Base-by-base conservation (phyloP, 1,139 yeast species). In the Eremothecium cymbalariae region DNA sequence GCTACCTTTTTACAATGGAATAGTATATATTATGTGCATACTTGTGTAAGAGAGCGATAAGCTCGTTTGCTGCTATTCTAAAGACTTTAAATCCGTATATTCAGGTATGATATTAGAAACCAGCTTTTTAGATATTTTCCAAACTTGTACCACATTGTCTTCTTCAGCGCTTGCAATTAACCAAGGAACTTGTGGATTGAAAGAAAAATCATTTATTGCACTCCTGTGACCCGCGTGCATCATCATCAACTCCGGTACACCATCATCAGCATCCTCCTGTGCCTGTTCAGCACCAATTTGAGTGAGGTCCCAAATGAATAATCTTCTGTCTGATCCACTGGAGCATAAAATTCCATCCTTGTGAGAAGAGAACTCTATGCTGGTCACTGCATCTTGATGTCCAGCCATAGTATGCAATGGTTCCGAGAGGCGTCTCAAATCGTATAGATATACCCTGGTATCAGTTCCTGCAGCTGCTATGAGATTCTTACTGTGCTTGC, bases 191-290 rank as follows among this genome's bases (percentile, higher is more conserved):
- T 50, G 50, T 3, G 79, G 76, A 50, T 79, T 78, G 69, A 84
- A 77, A 30, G 75, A 69, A 46, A 81, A 65, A 53, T 82, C 94
- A 22, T 77, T 75, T 8, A 82, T 78, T 1, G 79, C 69, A 8
- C 85, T 80, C 8, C 84, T 78, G 51, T 81, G 93, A 12, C 94
- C 94, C 23, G 90, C 93, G 50, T 82, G 94, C 77, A 82, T 78
- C 86, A 81, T 78, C 48, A 81, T 67, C 24, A 81, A 59, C 51
- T 82, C 94, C 5, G 90, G 86, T 30, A 81, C 78, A 30, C 90
- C 94, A 50, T 82, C 93, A 25, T 79, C 82, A 43, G 80, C 80
- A 51, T 81, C 94, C 42, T 75, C 82, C 42, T 74, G 83, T n/a
- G 65, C 66, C 53, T 80, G 90, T 49, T 81, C 93, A 46, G 77